Percentiles rank a stretch among this genome's conserved stretches.
Evolutionary conservation across 345 rosid species (phyloP).

Genomic region (Brassica juncea): DNA sequence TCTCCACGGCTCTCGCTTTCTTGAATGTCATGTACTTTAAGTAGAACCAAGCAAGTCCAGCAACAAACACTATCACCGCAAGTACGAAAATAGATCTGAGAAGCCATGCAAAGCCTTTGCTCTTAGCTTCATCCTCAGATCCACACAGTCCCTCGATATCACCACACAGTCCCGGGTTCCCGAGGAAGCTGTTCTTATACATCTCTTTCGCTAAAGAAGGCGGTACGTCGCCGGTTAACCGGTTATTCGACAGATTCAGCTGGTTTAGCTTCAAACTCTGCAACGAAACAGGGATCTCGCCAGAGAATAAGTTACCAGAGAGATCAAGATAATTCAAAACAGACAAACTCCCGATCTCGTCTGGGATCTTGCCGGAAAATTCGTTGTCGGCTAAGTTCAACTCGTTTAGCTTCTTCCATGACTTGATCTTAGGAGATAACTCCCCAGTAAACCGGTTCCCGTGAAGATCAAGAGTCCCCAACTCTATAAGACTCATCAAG

Average conservation of each 20-base stretch:
- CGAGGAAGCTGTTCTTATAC: slow-evolving; percentile 69
- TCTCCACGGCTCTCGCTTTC: slow-evolving; percentile 67
- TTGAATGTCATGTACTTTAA: slow-evolving; percentile 69
- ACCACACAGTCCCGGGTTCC: slow-evolving; percentile 85
- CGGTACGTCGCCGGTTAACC: slow-evolving; percentile 67
- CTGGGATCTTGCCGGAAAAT: slow-evolving; percentile 68
- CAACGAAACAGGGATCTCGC: slow-evolving; percentile 63
- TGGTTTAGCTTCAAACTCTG: slow-evolving; percentile 89
- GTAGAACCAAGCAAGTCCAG: slow-evolving; percentile 82
- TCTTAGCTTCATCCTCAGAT: slow-evolving; percentile 48
- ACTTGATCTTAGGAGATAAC: slow-evolving; percentile 56
- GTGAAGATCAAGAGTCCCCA: slow-evolving; percentile 79
- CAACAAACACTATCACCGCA: slow-evolving; percentile 61
- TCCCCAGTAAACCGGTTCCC: slow-evolving; percentile 66
- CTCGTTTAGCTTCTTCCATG: slow-evolving; percentile 84
- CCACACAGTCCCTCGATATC: slow-evolving; percentile 62
- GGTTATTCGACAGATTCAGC: slow-evolving; percentile 78
- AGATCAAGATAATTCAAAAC: slow-evolving; percentile 90
- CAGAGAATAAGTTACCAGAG: slow-evolving; percentile 65
- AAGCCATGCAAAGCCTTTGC: slow-evolving; percentile 68
- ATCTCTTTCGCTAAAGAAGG: slow-evolving; percentile 59
- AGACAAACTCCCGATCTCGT: slow-evolving; percentile 62
- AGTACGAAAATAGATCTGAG: slow-evolving; percentile 69
- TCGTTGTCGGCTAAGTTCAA: slow-evolving; percentile 66
- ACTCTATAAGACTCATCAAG: slow-evolving; percentile 54